Percentiles rank a stretch among this genome's conserved stretches.
Evolutionary conservation across 225 moss, liverwort and hornwort species (phyloP).

Genomic region (Rhytidiadelphus loreus): DNA sequence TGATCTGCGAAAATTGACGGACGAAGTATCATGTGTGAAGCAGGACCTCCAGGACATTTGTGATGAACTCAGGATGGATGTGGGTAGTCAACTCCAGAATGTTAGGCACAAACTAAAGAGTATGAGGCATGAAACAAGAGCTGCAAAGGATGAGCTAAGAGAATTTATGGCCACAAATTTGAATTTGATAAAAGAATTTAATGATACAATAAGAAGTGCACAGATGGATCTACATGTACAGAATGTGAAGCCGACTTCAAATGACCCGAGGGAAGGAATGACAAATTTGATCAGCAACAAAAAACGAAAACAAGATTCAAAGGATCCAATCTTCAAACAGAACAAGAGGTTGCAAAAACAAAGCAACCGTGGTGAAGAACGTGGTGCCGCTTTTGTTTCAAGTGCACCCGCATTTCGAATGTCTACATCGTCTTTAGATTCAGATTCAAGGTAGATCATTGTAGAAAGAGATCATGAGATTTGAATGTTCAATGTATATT

Average conservation of each 20-base stretch:
- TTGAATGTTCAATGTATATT: not conserved
- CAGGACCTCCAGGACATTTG: not conserved
- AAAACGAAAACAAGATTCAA: not conserved
- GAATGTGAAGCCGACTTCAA: not conserved
- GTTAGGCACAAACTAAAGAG: not conserved
- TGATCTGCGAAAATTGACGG: not conserved
- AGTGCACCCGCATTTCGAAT: rapidly evolving
- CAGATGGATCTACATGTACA: no score
- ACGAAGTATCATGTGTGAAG: not conserved
- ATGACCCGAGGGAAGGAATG: not conserved
- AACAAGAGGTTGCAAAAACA: not conserved
- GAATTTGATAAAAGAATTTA: not conserved
- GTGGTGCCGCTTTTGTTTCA: rapidly evolving
- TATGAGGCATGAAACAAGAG: not conserved
- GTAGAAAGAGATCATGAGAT: not conserved
- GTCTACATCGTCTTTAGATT: not conserved
- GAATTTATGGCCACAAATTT: not conserved
- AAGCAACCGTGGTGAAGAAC: not conserved
- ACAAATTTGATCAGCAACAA: not conserved
- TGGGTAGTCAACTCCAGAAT: not conserved
- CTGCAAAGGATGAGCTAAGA: not conserved
- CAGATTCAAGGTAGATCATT: not conserved
- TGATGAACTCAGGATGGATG: not conserved
- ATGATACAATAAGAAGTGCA: not conserved
- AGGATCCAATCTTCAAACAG: no score